These are phyloP conservation scores for Blastocystis sp. DNA, from an alignment of 352 stramenopile species.

Conservation along the genomic window DNA sequence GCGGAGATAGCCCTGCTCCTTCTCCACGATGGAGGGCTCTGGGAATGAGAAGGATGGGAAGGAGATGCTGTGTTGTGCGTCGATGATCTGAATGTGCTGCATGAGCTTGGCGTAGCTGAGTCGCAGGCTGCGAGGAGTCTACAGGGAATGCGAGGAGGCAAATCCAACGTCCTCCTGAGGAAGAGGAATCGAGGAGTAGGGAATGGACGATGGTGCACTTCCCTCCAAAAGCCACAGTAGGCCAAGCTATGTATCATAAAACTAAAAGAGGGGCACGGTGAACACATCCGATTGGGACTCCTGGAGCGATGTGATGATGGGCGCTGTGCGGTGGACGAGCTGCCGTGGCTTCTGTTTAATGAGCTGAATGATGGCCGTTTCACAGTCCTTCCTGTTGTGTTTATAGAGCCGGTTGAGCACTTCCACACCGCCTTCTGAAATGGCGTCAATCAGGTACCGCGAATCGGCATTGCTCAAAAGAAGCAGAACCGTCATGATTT, in stretches of 20 bases:
- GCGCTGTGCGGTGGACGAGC: conserved; percentile 17
- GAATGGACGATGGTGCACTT: conserved; percentile 1
- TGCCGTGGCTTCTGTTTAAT: conserved; percentile 57
- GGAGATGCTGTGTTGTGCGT: not conserved
- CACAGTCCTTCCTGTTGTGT: conserved; percentile 44
- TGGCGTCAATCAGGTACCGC: conserved; percentile 31
- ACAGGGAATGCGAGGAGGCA: not conserved
- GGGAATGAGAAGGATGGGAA: too few species aligned
- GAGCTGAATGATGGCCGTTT: conserved; percentile 52
- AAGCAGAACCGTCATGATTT: conserved; percentile 66
- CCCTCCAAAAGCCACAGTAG: conserved; percentile 56
- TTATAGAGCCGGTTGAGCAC: conserved; percentile 49
- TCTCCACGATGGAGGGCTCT: too few species aligned
- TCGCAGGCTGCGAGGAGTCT: conserved; percentile 44
- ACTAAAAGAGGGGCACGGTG: not conserved
- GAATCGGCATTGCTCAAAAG: conserved; percentile 53
- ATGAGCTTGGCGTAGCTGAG: conserved; percentile 37
- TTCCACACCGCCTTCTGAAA: not conserved
- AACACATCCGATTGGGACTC: conserved; percentile 16
- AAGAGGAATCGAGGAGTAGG: conserved; percentile 13
- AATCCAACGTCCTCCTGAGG: conserved; percentile 4
- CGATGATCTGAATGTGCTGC: not conserved
- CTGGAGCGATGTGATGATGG: not conserved
- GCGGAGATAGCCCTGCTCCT: too few species aligned
- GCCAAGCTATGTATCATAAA: not conserved